phyloP scores from a whole-genome alignment of 2,329 filamentous ascomycete genomes.

The Rasamsonia emersonii region DNA sequence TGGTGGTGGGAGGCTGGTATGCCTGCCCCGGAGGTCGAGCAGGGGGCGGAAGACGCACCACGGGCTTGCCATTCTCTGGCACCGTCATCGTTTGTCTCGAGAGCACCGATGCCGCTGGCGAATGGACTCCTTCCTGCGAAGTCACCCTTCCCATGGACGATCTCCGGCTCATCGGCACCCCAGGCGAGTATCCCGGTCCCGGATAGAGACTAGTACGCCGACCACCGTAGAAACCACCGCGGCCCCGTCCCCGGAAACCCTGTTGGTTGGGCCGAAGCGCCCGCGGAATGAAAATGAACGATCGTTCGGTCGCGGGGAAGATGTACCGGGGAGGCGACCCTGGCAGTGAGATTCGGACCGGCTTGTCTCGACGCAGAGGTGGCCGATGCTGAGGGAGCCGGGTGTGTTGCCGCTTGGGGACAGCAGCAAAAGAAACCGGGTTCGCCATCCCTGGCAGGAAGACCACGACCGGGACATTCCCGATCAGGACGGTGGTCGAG shows the following conservation, averaged over 20 bases:
- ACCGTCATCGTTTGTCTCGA: slow-evolving; percentile 55
- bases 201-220: slow-evolving; percentile 61
- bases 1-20: slow-evolving; percentile 13
- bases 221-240: slow-evolving; percentile 61
- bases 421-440: slow-evolving; percentile 61
- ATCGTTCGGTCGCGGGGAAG: slow-evolving; percentile 79
- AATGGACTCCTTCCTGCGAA: slow-evolving; percentile 65
- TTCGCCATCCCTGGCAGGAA: slow-evolving; percentile 67
- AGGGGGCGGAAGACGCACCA: slow-evolving; percentile 73
- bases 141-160: slow-evolving; percentile 67
- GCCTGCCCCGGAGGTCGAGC: slow-evolving; percentile 22
- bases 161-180: slow-evolving; percentile 76
- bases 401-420: slow-evolving; percentile 83
- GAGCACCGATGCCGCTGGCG: slow-evolving; percentile 69
- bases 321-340: slow-evolving; percentile 74
- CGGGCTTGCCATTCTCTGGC: slow-evolving; percentile 57
- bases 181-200: slow-evolving; percentile 76
- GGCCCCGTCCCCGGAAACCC: slow-evolving; percentile 59
- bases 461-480: slow-evolving; percentile 77
- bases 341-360: slow-evolving; percentile 85
- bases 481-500: slow-evolving; percentile 74
- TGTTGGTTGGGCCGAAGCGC: slow-evolving; percentile 90
- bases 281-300: slow-evolving; percentile 95
- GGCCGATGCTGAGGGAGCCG: slow-evolving; percentile 91
- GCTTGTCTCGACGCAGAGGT: slow-evolving; percentile 88